phyloP scores from a whole-genome alignment of 768 basidiomycete species.

The Termitomyces sp. region DNA sequence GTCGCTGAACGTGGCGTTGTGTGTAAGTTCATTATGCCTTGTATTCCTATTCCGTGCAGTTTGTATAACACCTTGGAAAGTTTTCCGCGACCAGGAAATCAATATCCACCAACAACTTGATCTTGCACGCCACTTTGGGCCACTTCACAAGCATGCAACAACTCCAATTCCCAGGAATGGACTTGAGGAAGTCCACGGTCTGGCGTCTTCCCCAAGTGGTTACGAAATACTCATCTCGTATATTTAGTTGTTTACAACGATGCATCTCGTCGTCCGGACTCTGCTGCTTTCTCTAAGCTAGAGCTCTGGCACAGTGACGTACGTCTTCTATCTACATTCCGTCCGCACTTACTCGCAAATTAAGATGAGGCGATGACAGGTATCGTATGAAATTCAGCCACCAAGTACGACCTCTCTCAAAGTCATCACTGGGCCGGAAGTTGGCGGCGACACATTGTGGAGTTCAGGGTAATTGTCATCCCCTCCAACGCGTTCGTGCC shows the following conservation, averaged over 20 bases:
- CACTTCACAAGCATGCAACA: conserved; percentile 78
- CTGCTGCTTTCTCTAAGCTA: conserved; percentile 59
- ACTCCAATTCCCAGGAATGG: conserved; percentile 73
- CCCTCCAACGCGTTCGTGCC: not conserved
- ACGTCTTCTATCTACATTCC: conserved; percentile 3
- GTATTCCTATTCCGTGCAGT: not conserved
- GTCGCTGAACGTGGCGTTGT: conserved; percentile 75
- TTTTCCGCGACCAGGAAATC: conserved; percentile 73
- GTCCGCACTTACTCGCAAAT: not conserved
- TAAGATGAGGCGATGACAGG: conserved; percentile 18
- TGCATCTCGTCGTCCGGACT: conserved; percentile 54
- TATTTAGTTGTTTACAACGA: conserved; percentile 65
- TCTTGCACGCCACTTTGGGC: conserved; percentile 68
- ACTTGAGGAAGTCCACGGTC: conserved; percentile 72
- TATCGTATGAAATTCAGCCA: conserved; percentile 79
- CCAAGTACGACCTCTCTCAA: conserved; percentile 76
- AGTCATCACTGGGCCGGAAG: conserved; percentile 61
- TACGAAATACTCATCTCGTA: conserved; percentile 1
- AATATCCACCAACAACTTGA: conserved; percentile 64
- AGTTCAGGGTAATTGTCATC: conserved; percentile 54
- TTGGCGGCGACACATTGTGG: conserved; percentile 80
- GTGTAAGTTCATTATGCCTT: conserved; percentile 39
- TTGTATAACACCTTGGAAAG: conserved; percentile 25
- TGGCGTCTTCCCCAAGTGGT: conserved; percentile 10
- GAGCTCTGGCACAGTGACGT: conserved; percentile 86